Base-by-base conservation (phyloP, 495 filamentous ascomycete species). In the Parmelia sp. region DNA sequence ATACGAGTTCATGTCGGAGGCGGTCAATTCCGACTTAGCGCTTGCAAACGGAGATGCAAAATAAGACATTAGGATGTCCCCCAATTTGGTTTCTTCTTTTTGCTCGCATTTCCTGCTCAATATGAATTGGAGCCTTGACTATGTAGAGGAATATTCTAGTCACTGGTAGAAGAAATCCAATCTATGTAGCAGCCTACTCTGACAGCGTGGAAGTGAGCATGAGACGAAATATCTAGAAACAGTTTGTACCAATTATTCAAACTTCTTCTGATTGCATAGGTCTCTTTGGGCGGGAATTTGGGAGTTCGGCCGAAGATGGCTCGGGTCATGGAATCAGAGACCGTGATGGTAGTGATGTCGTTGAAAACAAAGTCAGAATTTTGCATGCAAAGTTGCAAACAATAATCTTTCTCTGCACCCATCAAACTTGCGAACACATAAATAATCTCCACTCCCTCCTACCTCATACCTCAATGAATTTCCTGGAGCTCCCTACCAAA, bases 321-420 rank as follows among this genome's bases (percentile, higher is more conserved):
- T 36, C 35, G 35, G 35, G 10, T 36, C 5, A 36, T 36, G 5
- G 3, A 4, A 31, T 27, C 1, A 15, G 6, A 11, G 17, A 29
- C 9, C 4, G 21, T n/a, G 2, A 51, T n/a, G 14, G 14, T 15
- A 23, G 29, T 55, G 51, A 55, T 55, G 29, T 35, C 27, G 51
- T 27, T 0, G 47, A 27, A 27, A 51, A 29, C 23, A 27, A 29
- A 51, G 47, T 49, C 5, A 9, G 49, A 63, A 45, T 56, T 35
- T 57, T 23, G 29, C 19, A 42, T 63, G 45, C 35, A 62, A 55
- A n/a, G 51, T n/a, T 55, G 51, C 17, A 55, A 55, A 55, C 51
- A 33, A 21, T 51, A 27, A 3, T 42, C 8, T 15, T 55, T 33
- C 29, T 14, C 15, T 33, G 17, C 51, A 10, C 37, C 35, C 36